Base-by-base conservation (phyloP, 1,284 basidiomycete genomes). In the Termitomyces sp. region DNA sequence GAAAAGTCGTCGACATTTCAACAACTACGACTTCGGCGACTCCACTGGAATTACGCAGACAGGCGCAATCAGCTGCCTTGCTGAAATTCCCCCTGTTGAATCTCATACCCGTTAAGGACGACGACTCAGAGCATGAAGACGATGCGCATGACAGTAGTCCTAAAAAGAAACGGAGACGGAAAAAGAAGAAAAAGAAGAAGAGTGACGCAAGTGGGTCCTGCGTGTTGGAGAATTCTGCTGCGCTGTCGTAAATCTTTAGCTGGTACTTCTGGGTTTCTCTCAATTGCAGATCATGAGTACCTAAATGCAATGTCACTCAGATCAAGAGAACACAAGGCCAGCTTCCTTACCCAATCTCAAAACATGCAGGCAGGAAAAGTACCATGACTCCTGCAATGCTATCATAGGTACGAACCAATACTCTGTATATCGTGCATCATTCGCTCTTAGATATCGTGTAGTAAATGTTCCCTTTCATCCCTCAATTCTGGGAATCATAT, bases 121-220 rank as follows among this genome's bases (percentile, higher is more conserved):
- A 65, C 38, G 65, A 68, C 31, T 53, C 51, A n/a, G 52, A 54
- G 1, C 60, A 60, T 34, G 74, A 72, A 34, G 63, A 64, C n/a
- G 63, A 65, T 28, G 57, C 59, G 21, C 35, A 60, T 51, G 54
- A 50, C 65, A 64, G 49, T 62, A 72, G 38, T 73, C 66, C 54
- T 58, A 78, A 72, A 64, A 58, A 56, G 45, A 84, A 74, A 60
- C 78, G 79, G 50, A 83, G 72, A 60, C 70, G 77, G 43, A 80
- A 71, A 62, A 79, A 75, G 60, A 78, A 75, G 59, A 83, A 79
- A 69, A 85, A 77, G 62, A 73, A 75, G 60, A 69, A 65, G 54
- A 52, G 31, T 31, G 52, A n/a, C 26, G 8, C 28, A 19, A 49
- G 16, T 30, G 24, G 14, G 34, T 46, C 26, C 13, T 30, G 30